phyloP scores from a whole-genome alignment of 768 basidiomycete species.

The Termitomyces bulborhizus region DNA sequence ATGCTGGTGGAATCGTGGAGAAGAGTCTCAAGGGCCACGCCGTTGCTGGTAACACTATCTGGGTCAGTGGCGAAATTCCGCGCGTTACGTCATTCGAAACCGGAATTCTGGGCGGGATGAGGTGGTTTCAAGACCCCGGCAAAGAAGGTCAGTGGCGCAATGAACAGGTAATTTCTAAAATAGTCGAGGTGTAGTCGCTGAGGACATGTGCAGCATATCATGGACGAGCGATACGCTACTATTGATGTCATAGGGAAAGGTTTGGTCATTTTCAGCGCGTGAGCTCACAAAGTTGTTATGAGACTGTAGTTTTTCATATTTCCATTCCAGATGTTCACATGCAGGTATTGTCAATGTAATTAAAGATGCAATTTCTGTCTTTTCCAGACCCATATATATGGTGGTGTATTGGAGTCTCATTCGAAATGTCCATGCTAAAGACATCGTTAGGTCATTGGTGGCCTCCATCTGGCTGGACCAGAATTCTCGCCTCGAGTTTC shows the following conservation, averaged over 20 bases:
- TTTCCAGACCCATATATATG: conserved; percentile 73
- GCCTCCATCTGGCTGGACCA: conserved; percentile 74
- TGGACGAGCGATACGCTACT: conserved; percentile 78
- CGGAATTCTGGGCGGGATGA: conserved; percentile 62
- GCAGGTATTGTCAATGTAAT: conserved; percentile 85
- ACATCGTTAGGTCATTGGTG: conserved; percentile 59
- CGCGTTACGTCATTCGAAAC: conserved; percentile 61
- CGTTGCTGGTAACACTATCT: conserved; percentile 58
- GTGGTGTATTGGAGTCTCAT: conserved; percentile 25
- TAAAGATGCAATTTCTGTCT: conserved; percentile 55
- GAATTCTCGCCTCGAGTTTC: conserved; percentile 58
- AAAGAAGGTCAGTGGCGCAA: conserved; percentile 38
- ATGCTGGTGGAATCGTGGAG: conserved; percentile 49
- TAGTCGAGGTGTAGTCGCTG: background rate
- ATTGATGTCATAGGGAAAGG: conserved; percentile 81
- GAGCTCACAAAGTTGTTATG: conserved; percentile 18
- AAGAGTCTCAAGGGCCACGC: conserved; percentile 54
- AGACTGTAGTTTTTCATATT: background rate
- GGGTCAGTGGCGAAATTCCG: conserved; percentile 79
- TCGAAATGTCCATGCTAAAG: background rate
- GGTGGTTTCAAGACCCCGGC: conserved; percentile 41
- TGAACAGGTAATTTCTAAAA: conserved; percentile 39
- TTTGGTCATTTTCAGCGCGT: conserved; percentile 80
- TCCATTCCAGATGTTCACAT: conserved; percentile 42
- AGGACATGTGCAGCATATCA: conserved; percentile 48